A percentile compares a stretch with the other conserved stretches of the same genome.
Conservation (phyloP, 345 rosid species). For the Erysimum cheiranthoides region DNA sequence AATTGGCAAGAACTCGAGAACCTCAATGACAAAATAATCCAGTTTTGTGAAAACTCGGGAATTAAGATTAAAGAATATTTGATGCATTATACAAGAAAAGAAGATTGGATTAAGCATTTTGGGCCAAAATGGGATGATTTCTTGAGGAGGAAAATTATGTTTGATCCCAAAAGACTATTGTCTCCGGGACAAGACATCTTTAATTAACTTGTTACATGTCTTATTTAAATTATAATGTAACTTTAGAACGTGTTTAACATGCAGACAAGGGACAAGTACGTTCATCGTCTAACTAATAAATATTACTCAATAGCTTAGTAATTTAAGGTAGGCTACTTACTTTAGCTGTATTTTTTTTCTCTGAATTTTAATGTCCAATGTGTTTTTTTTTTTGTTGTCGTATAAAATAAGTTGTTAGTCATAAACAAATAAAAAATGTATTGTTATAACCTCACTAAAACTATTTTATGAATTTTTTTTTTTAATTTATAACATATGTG, state of each 20-base stretch:
- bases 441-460: neutral
- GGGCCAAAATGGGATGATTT: slow-evolving; percentile 79
- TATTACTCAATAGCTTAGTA: neutral
- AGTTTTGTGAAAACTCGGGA: slow-evolving; percentile 60
- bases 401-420: neutral
- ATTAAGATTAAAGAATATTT: slow-evolving; percentile 74
- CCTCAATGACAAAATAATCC: slow-evolving; percentile 62
- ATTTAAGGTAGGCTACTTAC: neutral
- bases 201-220: slow-evolving; percentile 30
- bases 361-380: neutral
- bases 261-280: neutral
- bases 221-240: neutral
- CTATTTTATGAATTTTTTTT: neutral
- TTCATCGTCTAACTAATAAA: slow-evolving; percentile 4
- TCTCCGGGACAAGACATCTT: slow-evolving; percentile 89
- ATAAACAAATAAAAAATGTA: neutral
- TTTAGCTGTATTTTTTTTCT: neutral
- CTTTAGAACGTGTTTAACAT: slow-evolving; percentile 8
- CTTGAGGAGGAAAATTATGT: slow-evolving; percentile 57
- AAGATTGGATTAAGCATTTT: slow-evolving; percentile 75
- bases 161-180: slow-evolving; percentile 78
- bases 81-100: slow-evolving; percentile 53
- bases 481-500: neutral
- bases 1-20: slow-evolving; percentile 59
- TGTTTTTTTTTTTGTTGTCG: neutral